phyloP scores from a whole-genome alignment of 2,329 filamentous ascomycete species.

The Aspergillus aculeatus region DNA sequence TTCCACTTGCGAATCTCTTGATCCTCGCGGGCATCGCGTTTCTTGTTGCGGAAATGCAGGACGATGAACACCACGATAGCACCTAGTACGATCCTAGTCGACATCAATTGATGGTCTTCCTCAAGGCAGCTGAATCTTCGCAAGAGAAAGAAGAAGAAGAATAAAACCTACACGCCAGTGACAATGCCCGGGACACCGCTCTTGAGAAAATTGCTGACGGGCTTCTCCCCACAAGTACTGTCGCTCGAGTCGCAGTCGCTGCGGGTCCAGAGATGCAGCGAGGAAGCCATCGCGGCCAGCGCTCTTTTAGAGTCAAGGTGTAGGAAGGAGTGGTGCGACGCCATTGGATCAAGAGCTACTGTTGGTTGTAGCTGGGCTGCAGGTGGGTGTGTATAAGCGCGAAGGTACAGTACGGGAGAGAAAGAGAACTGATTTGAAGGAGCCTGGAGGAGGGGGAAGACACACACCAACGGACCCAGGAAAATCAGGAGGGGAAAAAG shows the following conservation, averaged over 20 bases:
- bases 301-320: neutral
- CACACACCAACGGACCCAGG: no score
- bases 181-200: slow-evolving; percentile 20
- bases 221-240: slow-evolving; percentile 13
- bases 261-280: slow-evolving; percentile 1
- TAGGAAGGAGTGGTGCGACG: neutral
- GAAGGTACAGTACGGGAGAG: no score
- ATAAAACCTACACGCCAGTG: slow-evolving; percentile 14
- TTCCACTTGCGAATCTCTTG: slow-evolving; percentile 15
- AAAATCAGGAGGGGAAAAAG: neutral
- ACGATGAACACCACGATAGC: slow-evolving; percentile 14
- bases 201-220: slow-evolving; percentile 18
- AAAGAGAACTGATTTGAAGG: no score
- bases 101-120: neutral
- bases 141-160: neutral
- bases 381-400: no score
- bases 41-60: slow-evolving; percentile 19
- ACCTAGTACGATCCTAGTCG: slow-evolving; percentile 12
- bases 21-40: slow-evolving; percentile 15
- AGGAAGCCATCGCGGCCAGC: neutral
- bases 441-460: no score
- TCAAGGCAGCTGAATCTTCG: no score
- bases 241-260: neutral
- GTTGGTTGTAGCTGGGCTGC: no score
- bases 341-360: neutral